Conservation (phyloP, 2,329 filamentous ascomycete species). For the Sporothrix luriei region DNA sequence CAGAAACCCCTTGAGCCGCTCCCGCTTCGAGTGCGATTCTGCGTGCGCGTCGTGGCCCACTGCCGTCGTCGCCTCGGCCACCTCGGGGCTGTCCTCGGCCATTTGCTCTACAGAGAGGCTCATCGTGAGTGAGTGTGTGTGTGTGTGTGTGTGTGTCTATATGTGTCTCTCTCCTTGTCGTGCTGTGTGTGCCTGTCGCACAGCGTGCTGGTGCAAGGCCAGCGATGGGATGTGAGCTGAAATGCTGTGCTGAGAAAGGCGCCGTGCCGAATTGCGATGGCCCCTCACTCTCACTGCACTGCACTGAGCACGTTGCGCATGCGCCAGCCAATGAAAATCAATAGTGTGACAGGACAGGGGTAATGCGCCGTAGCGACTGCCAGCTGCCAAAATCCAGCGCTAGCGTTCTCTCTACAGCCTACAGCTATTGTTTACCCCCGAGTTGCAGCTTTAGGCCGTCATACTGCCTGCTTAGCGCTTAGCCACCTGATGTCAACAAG, state of each 20-base stretch:
- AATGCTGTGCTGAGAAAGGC: background rate
- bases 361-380: too few species aligned
- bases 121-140: background rate
- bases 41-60: conserved; percentile 23
- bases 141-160: background rate
- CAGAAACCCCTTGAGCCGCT: conserved; percentile 34
- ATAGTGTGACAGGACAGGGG: too few species aligned
- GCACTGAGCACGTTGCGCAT: background rate
- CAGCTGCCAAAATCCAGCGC: too few species aligned
- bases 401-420: too few species aligned
- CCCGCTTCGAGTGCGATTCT: conserved; percentile 32
- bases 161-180: too few species aligned
- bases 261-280: background rate
- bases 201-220: background rate
- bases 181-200: background rate
- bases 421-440: too few species aligned
- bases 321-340: conserved; percentile 2
- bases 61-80: conserved; percentile 30
- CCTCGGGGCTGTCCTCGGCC: conserved; percentile 29
- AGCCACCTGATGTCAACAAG: background rate
- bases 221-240: background rate
- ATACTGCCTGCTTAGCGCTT: background rate
- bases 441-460: background rate
- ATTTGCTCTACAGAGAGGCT: conserved; percentile 9
- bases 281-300: conserved; percentile 1